These are phyloP conservation scores for Phytophthora pistaciae DNA, from an alignment of 352 stramenopile species.

Conservation along the genomic window DNA sequence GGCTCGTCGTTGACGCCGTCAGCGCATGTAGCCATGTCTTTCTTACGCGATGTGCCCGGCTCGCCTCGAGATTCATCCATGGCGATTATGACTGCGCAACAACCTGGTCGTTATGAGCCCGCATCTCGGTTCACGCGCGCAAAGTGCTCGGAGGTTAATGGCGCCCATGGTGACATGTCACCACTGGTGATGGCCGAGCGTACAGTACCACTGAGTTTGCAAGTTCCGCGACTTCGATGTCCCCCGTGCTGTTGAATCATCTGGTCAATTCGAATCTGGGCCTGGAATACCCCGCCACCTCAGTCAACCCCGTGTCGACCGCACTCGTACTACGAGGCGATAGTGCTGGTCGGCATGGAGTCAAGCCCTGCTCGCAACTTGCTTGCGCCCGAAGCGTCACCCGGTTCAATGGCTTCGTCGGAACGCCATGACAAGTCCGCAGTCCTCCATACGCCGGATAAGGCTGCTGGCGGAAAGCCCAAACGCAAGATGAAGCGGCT, in stretches of 20 bases:
- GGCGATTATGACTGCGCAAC: slow-evolving; percentile 5
- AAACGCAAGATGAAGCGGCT: slow-evolving; percentile 25
- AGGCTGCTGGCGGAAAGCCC: not conserved
- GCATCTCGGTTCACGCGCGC: not conserved
- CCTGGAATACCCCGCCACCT: not conserved
- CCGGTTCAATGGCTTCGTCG: not conserved
- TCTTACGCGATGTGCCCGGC: not conserved
- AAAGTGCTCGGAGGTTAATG: not conserved
- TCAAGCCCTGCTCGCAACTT: slow-evolving; percentile 1
- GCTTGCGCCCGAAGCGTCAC: no score
- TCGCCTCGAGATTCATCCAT: slow-evolving; percentile 18
- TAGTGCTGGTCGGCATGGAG: not conserved
- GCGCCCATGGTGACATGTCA: no score
- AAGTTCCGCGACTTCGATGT: not conserved
- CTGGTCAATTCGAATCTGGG: slow-evolving; percentile 2
- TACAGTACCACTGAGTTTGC: not conserved
- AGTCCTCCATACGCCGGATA: not conserved
- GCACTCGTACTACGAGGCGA: not conserved
- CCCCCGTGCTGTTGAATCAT: not conserved
- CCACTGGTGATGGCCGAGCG: not conserved
- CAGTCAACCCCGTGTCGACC: not conserved
- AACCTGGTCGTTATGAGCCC: not conserved
- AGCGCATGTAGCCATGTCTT: not conserved
- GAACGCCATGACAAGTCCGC: not conserved
- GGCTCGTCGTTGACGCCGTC: not conserved